A percentile compares a stretch with the other conserved stretches of the same genome.
Evolutionary conservation across 2,329 filamentous ascomycete genomes (phyloP).

Genomic region (Colletotrichum sp.): DNA sequence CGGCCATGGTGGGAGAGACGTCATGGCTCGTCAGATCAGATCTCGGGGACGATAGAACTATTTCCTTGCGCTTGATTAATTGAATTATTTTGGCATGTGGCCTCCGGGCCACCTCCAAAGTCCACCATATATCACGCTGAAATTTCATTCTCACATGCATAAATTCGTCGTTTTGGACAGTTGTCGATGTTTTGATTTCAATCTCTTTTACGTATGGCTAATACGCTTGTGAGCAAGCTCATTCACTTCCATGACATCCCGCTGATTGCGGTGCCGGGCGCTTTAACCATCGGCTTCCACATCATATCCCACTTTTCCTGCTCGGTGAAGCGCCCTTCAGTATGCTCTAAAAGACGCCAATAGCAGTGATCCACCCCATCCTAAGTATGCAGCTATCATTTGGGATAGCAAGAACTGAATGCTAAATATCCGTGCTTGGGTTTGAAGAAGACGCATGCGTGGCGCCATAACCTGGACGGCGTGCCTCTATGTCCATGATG

Average conservation of each 20-base stretch:
- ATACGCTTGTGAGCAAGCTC: not conserved
- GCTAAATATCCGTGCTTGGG: not conserved
- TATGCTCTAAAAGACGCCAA: not conserved
- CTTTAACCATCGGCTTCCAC: not conserved
- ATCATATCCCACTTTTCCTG: not conserved
- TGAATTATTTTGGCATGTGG: not conserved
- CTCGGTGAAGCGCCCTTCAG: not conserved
- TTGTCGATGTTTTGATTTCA: not conserved
- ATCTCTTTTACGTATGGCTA: not conserved
- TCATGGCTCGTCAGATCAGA: conserved; percentile 47
- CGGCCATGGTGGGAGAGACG: conserved; percentile 67
- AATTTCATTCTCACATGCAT: not conserved
- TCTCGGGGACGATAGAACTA: conserved; percentile 8
- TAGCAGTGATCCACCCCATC: not conserved
- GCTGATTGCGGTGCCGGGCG: not conserved
- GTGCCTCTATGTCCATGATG: not conserved
- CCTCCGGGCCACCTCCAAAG: not conserved
- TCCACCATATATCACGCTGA: not conserved
- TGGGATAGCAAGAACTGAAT: not conserved
- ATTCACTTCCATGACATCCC: not conserved
- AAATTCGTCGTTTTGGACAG: not conserved
- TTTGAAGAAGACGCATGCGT: not conserved
- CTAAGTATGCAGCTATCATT: not conserved
- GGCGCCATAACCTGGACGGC: not conserved
- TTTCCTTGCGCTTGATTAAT: conserved; percentile 1